Base-by-base conservation (phyloP, 2,329 filamentous ascomycete species). In the Periconia sp. region DNA sequence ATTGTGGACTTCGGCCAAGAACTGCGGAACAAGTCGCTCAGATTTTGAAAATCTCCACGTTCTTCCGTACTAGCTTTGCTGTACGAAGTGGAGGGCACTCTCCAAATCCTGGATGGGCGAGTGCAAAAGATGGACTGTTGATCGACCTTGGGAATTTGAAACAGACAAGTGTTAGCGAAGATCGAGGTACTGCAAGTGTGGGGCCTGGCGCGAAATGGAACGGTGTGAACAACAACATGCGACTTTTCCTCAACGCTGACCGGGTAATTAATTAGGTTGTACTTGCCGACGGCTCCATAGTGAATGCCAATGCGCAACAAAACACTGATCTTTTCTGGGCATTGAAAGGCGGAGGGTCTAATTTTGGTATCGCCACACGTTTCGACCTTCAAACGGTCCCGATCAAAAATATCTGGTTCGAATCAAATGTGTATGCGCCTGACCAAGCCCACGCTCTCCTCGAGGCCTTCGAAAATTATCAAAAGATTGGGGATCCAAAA, bases 361-460 rank as follows among this genome's bases (percentile, higher is more conserved):
- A 49, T 20, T 53, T 53, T 31, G 51, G 74, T 41, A 45, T 67
- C 33, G 62, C 69, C 6, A 70, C 68, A 1, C 23, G 23, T 27
- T 50, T 52, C 23, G 47, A 57, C 42, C 42, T 74, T 8, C 57
- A 66, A 49, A 72, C 69, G 48, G 55, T 73, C 64, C 50, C 52
- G 6, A 33, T 54, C 15, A 37, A 45, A 9, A 47, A 59, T 14
- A 56, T 69, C 1, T 73, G 67, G 66, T 66, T 59, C 44, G 42
- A 62, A 31, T 10, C 58, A 1, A 31, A 20, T 1, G 20, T 59
- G 7, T 66, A 66, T 40, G 41, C 55, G 6, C 9, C 48, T 8
- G 56, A 66, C 2, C 56, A 66, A 33, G 63, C 57, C 3, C 42
- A 45, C 10, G 54, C 41, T 7, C 42, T 71, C n/a, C 42, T 73